Conservation (phyloP, 768 basidiomycete species). For the Termitomyces sp. region DNA sequence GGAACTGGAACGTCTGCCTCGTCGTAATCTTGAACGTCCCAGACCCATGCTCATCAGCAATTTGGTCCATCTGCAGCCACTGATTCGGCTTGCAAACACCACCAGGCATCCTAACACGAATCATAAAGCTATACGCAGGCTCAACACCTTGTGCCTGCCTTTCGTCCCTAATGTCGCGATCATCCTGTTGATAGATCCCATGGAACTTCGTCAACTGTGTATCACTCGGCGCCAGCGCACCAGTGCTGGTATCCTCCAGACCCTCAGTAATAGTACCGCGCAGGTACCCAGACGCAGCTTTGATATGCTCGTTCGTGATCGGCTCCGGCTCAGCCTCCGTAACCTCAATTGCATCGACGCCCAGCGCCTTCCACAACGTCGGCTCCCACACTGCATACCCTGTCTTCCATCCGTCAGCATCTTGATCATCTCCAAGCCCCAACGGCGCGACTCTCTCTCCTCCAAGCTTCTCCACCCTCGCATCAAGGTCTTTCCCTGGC, state of each 20-base stretch:
- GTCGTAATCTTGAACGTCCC: constrained; percentile 98
- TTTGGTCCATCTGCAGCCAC: constrained; percentile 95
- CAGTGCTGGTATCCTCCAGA: constrained; percentile 79
- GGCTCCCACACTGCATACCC: constrained; percentile 98
- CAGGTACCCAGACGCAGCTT: constrained; percentile 90
- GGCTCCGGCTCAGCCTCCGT: constrained; percentile 92
- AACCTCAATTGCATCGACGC: constrained; percentile 86
- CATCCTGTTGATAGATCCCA: constrained; percentile 95
- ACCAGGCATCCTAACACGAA: constrained; percentile 93
- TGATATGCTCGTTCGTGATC: constrained; percentile 99
- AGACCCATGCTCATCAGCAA: constrained; percentile 92
- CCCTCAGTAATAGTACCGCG: constrained; percentile 96
- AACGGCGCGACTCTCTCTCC: constrained; percentile 70
- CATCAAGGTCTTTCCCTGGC: constrained; percentile 86
- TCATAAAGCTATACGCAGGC: constrained; percentile 98
- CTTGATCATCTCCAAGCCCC: constrained; percentile 95
- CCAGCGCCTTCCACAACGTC: constrained; percentile 87
- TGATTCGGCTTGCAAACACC: constrained; percentile 91
- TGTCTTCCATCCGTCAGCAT: constrained; percentile 92
- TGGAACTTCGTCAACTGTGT: constrained; percentile 98
- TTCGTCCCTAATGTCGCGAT: constrained; percentile 97
- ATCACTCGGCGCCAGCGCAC: constrained; percentile 88
- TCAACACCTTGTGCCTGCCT: constrained; percentile 89
- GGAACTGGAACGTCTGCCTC: constrained; percentile 98
- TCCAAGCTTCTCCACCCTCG: constrained; percentile 74